phyloP scores from a whole-genome alignment of 2,329 filamentous ascomycete genomes.

The Diaporthe vaccinii region DNA sequence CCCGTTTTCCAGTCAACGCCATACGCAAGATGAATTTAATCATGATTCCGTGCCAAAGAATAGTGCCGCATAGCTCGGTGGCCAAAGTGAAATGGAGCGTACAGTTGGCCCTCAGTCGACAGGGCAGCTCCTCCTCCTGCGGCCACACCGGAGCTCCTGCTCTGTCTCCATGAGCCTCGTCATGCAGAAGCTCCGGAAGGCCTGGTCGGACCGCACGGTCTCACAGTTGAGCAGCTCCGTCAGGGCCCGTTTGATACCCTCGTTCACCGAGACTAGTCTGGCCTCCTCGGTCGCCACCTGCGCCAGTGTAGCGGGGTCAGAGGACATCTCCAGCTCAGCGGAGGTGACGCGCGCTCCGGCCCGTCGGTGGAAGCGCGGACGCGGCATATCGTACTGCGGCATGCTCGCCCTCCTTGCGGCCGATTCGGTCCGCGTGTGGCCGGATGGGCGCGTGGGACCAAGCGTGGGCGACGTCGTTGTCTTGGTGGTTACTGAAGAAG shows the following conservation, averaged over 20 bases:
- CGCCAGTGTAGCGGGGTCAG: conserved; percentile 62
- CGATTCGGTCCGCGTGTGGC: conserved; percentile 40
- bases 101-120: conserved; percentile 44
- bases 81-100: background rate
- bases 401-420: conserved; percentile 41
- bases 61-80: background rate
- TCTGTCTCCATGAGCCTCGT: conserved; percentile 72
- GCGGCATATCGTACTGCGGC: conserved; percentile 41
- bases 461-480: conserved; percentile 53
- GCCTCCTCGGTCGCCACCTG: conserved; percentile 67
- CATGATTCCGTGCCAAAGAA: conserved; percentile 3
- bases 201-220: conserved; percentile 63
- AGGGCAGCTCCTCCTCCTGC: conserved; percentile 59
- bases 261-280: conserved; percentile 68
- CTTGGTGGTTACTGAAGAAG: conserved; percentile 65
- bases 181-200: conserved; percentile 71
- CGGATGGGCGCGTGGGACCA: conserved; percentile 31
- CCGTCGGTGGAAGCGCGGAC: conserved; percentile 44
- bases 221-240: conserved; percentile 74
- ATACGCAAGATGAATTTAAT: conserved; percentile 7
- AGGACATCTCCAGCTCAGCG: conserved; percentile 52
- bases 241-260: conserved; percentile 72
- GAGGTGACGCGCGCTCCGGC: conserved; percentile 50
- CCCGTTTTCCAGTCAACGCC: conserved; percentile 36
- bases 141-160: conserved; percentile 67